Evolutionary conservation across 306 rosid genomes (phyloP).

Genomic region (Sicyos baderoa): DNA sequence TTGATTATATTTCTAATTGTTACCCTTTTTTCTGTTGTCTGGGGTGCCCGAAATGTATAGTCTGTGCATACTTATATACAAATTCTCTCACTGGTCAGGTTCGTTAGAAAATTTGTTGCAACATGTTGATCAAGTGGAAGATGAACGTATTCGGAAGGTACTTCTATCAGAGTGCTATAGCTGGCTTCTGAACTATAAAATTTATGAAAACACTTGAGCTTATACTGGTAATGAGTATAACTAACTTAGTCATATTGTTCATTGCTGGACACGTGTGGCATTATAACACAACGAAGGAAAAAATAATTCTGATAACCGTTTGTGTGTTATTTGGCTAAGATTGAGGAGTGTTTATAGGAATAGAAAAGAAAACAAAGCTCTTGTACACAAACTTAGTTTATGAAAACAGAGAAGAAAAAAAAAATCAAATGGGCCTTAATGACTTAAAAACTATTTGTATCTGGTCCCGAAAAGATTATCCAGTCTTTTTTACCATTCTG

Average conservation of each 20-base stretch:
- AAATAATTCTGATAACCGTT: background rate
- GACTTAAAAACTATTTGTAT: background rate
- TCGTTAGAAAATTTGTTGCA: slow-evolving; percentile 72
- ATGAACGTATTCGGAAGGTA: slow-evolving; percentile 83
- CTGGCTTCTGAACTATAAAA: background rate
- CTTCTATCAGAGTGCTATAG: background rate
- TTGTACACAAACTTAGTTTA: background rate
- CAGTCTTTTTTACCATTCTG: background rate
- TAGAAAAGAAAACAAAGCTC: background rate
- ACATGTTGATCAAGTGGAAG: slow-evolving; percentile 64
- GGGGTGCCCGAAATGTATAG: slow-evolving; percentile 6
- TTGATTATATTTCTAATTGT: background rate
- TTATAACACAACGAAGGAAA: background rate
- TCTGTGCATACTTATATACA: background rate
- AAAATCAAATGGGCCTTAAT: background rate
- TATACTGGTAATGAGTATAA: background rate
- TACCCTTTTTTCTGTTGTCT: slow-evolving; percentile 7
- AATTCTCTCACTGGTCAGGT: slow-evolving; percentile 37
- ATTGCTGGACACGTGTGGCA: background rate
- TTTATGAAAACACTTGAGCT: slow-evolving; percentile 7
- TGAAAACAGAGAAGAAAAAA: background rate
- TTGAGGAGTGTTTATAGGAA: background rate
- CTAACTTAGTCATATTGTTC: background rate
- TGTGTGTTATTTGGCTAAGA: background rate
- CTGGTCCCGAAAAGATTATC: background rate